Conservation (phyloP, 148 eudicot species). For the Vaccinium myrtillus region DNA sequence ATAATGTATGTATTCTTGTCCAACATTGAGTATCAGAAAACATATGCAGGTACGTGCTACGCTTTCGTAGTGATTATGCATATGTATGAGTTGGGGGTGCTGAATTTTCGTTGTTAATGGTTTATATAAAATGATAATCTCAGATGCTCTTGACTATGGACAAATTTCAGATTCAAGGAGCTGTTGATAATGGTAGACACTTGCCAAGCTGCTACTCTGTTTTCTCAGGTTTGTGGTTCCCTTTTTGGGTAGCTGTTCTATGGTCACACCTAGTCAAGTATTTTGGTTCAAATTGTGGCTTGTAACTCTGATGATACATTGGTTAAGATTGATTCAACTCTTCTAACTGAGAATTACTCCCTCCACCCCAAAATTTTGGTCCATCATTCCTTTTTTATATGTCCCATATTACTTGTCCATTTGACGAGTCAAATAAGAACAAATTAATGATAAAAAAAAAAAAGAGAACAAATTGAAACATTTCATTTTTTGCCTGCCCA, state of each 20-base stretch:
- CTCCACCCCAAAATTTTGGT: neutral
- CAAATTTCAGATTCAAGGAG: constrained; percentile 83
- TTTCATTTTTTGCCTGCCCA: neutral
- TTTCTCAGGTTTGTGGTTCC: constrained; percentile 70
- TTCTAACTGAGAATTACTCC: neutral
- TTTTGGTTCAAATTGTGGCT: neutral
- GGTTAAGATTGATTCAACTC: neutral
- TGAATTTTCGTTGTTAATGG: neutral
- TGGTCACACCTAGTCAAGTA: neutral
- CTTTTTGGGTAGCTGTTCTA: neutral
- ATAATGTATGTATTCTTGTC: neutral
- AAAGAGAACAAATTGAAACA: neutral
- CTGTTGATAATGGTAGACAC: constrained; percentile 97
- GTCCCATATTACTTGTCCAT: neutral
- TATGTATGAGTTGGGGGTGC: neutral
- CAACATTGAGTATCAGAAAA: neutral
- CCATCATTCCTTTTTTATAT: neutral
- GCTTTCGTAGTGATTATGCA: neutral
- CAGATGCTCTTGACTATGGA: constrained; percentile 10
- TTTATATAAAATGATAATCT: neutral
- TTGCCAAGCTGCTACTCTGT: constrained; percentile 98
- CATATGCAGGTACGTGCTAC: neutral
- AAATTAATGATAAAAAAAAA: neutral
- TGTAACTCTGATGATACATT: neutral
- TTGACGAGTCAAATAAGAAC: neutral